These are phyloP conservation scores for Cephalotrichum gorgonifer DNA, from an alignment of 2,329 filamentous ascomycete species.

Conservation along the genomic window DNA sequence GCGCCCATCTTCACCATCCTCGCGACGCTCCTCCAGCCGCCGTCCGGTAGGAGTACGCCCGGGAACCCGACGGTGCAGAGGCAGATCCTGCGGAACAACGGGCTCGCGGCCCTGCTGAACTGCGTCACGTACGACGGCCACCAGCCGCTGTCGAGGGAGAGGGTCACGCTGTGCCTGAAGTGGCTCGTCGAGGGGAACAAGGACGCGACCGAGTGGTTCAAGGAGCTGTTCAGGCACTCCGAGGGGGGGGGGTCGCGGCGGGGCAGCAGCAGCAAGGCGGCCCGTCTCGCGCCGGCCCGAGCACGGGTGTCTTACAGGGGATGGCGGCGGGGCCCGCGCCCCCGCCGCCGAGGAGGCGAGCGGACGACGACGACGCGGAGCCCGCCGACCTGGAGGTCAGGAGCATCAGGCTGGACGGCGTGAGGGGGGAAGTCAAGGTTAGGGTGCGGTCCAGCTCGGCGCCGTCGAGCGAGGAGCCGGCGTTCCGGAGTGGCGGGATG, in stretches of 20 bases:
- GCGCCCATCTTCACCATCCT: constrained; percentile 86
- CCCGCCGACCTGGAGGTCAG: constrained; percentile 2
- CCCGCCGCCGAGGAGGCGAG: constrained; percentile 15
- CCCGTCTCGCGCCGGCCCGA: constrained; percentile 20
- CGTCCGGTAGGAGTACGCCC: constrained; percentile 46
- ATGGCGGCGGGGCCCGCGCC: constrained; percentile 12
- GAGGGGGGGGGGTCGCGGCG: constrained; percentile 1
- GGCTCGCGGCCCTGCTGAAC: constrained; percentile 77
- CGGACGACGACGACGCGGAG: background rate
- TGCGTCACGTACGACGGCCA: constrained; percentile 88
- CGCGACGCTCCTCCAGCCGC: constrained; percentile 80
- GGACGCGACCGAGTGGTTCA: constrained; percentile 61
- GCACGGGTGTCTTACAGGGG: background rate
- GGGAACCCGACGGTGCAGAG: constrained; percentile 70
- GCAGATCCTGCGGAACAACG: constrained; percentile 76
- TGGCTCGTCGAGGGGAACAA: constrained; percentile 68
- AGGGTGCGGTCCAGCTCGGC: constrained; percentile 7
- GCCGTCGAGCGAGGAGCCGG: constrained; percentile 6
- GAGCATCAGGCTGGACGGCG: constrained; percentile 40
- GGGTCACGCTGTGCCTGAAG: constrained; percentile 80
- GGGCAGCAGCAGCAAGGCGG: constrained; percentile 14
- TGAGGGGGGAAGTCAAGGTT: constrained; percentile 46
- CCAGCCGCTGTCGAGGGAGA: constrained; percentile 89
- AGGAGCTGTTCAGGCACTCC: constrained; percentile 41
- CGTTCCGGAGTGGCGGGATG: constrained; percentile 5